A percentile compares a stretch with the other conserved stretches of the same genome.
Conservation (phyloP, 805 yeast genomes). For the Saturnispora dispora region DNA sequence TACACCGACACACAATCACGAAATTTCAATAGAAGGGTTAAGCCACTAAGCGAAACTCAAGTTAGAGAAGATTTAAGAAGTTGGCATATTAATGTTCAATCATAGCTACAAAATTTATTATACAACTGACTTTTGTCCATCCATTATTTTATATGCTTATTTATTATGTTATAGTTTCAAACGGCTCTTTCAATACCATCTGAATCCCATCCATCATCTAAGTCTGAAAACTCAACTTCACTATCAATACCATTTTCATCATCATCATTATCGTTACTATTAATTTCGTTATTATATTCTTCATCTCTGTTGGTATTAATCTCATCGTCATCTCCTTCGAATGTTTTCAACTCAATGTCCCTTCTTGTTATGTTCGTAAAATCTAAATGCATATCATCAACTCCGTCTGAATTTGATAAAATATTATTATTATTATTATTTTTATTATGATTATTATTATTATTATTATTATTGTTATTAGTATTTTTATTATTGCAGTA, state of each 20-base stretch:
- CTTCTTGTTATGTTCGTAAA: neutral
- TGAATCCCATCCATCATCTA: conserved; percentile 22
- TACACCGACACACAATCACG: neutral
- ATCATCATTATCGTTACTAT: neutral
- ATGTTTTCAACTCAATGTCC: neutral
- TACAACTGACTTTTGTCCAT: neutral
- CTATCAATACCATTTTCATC: neutral
- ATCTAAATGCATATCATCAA: neutral
- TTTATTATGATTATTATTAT: neutral
- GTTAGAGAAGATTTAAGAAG: conserved; percentile 32
- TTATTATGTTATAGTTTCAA: neutral
- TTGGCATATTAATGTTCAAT: conserved; percentile 27
- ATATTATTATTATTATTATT: neutral
- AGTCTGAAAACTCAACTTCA: conserved; percentile 19
- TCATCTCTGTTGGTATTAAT: neutral
- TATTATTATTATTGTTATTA: neutral
- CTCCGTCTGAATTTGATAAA: neutral
- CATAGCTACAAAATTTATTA: neutral
- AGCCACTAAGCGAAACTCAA: conserved; percentile 25
- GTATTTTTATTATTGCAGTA: neutral
- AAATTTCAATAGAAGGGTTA: neutral
- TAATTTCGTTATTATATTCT: conserved; percentile 1
- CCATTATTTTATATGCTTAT: neutral
- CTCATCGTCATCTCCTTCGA: neutral
- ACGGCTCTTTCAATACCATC: conserved; percentile 25